A percentile compares a stretch with the other conserved stretches of the same genome.
Evolutionary conservation across 345 rosid species (phyloP).

Genomic region (Corchorus olitorius): DNA sequence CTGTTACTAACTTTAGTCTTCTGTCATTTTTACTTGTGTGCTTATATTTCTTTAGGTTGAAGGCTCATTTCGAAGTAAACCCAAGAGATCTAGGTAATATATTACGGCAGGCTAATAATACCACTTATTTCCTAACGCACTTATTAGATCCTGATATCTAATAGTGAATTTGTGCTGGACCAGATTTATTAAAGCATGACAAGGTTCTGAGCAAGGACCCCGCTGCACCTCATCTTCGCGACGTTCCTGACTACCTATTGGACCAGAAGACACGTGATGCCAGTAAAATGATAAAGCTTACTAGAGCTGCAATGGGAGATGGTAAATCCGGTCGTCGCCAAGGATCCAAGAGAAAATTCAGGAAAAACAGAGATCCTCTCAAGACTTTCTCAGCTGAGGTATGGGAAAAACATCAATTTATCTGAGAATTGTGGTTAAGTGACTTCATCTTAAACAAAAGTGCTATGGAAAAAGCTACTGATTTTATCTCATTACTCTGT

Average conservation of each 20-base stretch:
- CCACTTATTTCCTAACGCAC: background rate
- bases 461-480: background rate
- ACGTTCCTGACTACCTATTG: conserved; percentile 75
- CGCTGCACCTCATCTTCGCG: conserved; percentile 63
- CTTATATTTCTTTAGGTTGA: conserved; percentile 55
- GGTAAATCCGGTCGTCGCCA: conserved; percentile 40
- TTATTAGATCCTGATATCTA: background rate
- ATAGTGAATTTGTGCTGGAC: conserved; percentile 21
- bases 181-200: conserved; percentile 87
- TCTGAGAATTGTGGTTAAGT: background rate
- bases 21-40: background rate
- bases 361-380: conserved; percentile 62
- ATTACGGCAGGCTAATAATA: background rate
- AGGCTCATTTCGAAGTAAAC: conserved; percentile 85
- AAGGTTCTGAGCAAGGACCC: conserved; percentile 73
- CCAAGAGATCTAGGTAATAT: conserved; percentile 69
- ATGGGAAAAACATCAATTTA: background rate
- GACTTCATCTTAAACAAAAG: background rate
- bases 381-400: conserved; percentile 58
- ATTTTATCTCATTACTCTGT: background rate
- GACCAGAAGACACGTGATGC: conserved; percentile 81
- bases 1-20: background rate
- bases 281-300: conserved; percentile 77
- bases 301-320: conserved; percentile 85
- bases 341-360: conserved; percentile 48